Evolutionary conservation across 2,329 filamentous ascomycete genomes (phyloP).

Genomic region (Endoconidiophora polonica): DNA sequence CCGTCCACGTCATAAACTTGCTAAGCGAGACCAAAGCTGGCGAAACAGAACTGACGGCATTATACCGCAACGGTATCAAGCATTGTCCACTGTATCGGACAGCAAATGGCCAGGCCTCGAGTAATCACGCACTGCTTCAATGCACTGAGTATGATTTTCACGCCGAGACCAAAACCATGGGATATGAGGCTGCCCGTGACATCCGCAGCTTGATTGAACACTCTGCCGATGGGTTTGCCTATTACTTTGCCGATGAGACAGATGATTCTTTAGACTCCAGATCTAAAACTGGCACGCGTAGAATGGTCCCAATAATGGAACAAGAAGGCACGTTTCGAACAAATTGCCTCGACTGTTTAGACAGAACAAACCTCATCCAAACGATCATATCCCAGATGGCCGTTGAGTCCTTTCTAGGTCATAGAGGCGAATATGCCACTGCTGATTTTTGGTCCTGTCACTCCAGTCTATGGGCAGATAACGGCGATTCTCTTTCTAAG

Average conservation of each 20-base stretch:
- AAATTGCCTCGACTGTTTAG: conserved; percentile 90
- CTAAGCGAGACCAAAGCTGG: conserved; percentile 79
- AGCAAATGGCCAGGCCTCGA: conserved; percentile 14
- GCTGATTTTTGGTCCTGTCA: conserved; percentile 86
- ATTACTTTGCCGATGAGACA: conserved; percentile 65
- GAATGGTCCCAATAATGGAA: conserved; percentile 57
- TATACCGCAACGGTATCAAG: conserved; percentile 62
- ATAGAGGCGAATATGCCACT: conserved; percentile 50
- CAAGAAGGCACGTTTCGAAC: conserved; percentile 93
- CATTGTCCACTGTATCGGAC: conserved; percentile 55
- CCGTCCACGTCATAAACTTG: conserved; percentile 82
- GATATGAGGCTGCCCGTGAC: conserved; percentile 78
- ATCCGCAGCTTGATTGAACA: conserved; percentile 64
- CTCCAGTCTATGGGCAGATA: conserved; percentile 90
- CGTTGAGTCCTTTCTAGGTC: conserved; percentile 64
- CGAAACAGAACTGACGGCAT: conserved; percentile 65
- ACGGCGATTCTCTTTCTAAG: conserved; percentile 81
- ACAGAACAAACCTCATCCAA: conserved; percentile 90
- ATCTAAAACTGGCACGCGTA: conserved; percentile 19
- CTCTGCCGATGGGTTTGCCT: conserved; percentile 80
- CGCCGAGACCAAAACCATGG: conserved; percentile 72
- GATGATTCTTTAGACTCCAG: conserved; percentile 32
- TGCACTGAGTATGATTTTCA: conserved; percentile 93
- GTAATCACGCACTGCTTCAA: conserved; percentile 58
- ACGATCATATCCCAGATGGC: conserved; percentile 92